These are phyloP conservation scores for Brassica juncea DNA, from an alignment of 345 rosid species.

Conservation along the genomic window DNA sequence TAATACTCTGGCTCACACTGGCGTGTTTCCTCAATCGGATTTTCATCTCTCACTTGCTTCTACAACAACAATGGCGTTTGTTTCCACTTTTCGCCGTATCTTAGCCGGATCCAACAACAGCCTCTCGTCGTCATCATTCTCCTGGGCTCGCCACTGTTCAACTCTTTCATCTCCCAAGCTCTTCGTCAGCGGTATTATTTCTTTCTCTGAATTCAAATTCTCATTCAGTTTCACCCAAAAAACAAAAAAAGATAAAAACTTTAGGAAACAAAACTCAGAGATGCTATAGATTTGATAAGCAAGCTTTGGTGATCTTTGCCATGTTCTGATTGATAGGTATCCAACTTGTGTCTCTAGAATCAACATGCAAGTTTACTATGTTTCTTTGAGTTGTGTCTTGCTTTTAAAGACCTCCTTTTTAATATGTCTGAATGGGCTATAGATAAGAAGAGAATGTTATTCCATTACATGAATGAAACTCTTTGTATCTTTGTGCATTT, in stretches of 20 bases:
- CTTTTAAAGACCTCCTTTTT: background rate
- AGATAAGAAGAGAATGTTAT: background rate
- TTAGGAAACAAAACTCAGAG: background rate
- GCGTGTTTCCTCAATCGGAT: background rate
- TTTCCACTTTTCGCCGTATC: slow-evolving; percentile 52
- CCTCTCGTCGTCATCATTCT: slow-evolving; percentile 40
- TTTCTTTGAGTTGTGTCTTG: background rate
- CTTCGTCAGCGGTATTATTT: slow-evolving; percentile 66
- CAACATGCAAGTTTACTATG: background rate
- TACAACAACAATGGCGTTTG: slow-evolving; percentile 54
- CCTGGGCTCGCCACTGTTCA: slow-evolving; percentile 48
- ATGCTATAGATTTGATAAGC: background rate
- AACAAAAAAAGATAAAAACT: background rate
- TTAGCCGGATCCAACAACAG: slow-evolving; percentile 36
- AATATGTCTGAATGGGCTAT: background rate
- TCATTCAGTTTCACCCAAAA: background rate
- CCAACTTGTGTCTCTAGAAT: background rate
- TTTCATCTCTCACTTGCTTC: background rate
- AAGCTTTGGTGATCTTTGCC: background rate
- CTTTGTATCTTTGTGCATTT: background rate
- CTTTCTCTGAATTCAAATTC: background rate
- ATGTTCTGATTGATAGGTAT: background rate
- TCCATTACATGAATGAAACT: slow-evolving; percentile 13
- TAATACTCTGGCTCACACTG: background rate
- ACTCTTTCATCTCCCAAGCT: slow-evolving; percentile 83